These are phyloP conservation scores for Acanthamoeba castellanii DNA, from an alignment of 208 protist species.

Conservation along the genomic window DNA sequence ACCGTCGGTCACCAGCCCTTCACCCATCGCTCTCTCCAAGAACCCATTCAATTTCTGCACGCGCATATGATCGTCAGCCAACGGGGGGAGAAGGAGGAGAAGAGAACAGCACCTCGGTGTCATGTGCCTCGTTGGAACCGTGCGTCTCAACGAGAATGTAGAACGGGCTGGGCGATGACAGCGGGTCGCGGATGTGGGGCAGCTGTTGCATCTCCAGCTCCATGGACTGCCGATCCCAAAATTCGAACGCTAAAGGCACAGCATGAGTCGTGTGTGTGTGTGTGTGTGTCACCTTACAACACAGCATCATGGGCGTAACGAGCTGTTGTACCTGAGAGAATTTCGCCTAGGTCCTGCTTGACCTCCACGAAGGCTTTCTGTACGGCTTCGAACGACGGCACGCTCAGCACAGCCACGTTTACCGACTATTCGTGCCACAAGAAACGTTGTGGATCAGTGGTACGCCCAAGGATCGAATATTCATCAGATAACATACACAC, in stretches of 20 bases:
- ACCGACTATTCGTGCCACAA: slow-evolving; percentile 79
- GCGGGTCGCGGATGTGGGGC: slow-evolving; percentile 85
- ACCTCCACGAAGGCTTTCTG: slow-evolving; percentile 90
- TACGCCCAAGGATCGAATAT: background rate
- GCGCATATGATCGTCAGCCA: background rate
- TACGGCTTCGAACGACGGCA: slow-evolving; percentile 90
- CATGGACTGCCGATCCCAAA: slow-evolving; percentile 93
- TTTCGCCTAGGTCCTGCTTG: slow-evolving; percentile 93
- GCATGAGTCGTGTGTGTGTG: background rate
- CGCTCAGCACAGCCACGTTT: slow-evolving; percentile 93
- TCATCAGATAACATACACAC: too few relatives aligned
- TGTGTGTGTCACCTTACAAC: too few relatives aligned
- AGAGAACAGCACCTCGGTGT: slow-evolving; percentile 89
- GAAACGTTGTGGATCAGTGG: background rate
- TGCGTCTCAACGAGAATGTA: slow-evolving; percentile 95
- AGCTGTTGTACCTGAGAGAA: slow-evolving; percentile 94
- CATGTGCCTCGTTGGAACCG: slow-evolving; percentile 94
- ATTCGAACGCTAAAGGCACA: slow-evolving; percentile 91
- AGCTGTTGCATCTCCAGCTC: slow-evolving; percentile 87
- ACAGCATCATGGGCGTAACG: too few relatives aligned
- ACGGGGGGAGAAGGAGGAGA: background rate
- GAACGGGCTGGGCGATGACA: slow-evolving; percentile 89
- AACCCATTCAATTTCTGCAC: slow-evolving; percentile 86
- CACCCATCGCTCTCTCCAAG: slow-evolving; percentile 84
- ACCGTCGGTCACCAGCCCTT: slow-evolving; percentile 79